Evolutionary conservation across 257 asterid genomes (phyloP).

Genomic region (Rhazya stricta): DNA sequence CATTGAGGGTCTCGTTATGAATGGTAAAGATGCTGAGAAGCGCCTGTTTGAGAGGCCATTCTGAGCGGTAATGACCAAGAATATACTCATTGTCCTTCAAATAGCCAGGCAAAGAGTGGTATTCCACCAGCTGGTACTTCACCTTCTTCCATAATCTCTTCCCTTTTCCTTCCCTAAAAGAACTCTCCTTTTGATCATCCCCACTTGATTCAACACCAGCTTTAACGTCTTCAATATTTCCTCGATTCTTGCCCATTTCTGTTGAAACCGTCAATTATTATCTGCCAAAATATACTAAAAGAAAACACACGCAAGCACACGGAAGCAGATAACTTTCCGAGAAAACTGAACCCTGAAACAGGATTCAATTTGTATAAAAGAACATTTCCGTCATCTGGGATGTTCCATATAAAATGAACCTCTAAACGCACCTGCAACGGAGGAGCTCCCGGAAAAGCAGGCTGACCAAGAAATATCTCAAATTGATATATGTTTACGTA

Average conservation of each 20-base stretch:
- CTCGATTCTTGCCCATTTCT: slow-evolving; percentile 50
- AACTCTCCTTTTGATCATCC: slow-evolving; percentile 14
- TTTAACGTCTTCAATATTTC: slow-evolving; percentile 23
- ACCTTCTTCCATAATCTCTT: slow-evolving; percentile 84
- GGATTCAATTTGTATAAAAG: not conserved
- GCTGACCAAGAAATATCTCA: not conserved
- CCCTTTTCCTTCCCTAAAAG: slow-evolving; percentile 52
- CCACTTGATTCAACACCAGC: slow-evolving; percentile 31
- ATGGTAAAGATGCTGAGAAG: slow-evolving; percentile 80
- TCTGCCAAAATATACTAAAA: not conserved
- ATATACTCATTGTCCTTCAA: slow-evolving; percentile 92
- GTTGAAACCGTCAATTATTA: slow-evolving; percentile 13
- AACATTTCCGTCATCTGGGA: not conserved
- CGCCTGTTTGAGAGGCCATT: slow-evolving; percentile 85
- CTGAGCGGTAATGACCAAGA: slow-evolving; percentile 68
- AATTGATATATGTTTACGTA: not conserved
- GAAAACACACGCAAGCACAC: not conserved
- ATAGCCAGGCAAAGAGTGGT: slow-evolving; percentile 83
- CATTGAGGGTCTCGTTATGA: slow-evolving; percentile 95
- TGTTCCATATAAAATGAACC: not conserved
- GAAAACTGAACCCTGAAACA: not conserved
- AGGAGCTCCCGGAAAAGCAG: not conserved
- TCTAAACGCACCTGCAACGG: slow-evolving; percentile 24
- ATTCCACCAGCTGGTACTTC: slow-evolving; percentile 91
- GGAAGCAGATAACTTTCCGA: not conserved